Conservation (phyloP, 768 basidiomycete genomes). For the Amylocystis lapponica region DNA sequence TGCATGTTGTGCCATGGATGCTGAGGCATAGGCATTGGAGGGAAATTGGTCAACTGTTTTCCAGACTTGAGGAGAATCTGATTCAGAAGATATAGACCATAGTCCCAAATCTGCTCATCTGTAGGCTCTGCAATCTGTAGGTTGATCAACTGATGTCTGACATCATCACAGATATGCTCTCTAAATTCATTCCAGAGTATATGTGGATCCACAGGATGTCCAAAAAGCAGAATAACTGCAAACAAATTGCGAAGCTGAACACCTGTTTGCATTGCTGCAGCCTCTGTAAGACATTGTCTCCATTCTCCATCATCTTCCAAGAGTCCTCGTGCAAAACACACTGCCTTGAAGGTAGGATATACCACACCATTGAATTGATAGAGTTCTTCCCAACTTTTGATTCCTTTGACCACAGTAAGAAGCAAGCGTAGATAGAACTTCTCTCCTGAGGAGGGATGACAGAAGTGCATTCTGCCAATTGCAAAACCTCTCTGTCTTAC, state of each 20-base stretch:
- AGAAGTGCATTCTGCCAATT: conserved; percentile 37
- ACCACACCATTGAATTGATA: conserved; percentile 19
- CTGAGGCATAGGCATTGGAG: conserved; percentile 27
- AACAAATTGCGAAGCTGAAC: conserved; percentile 31
- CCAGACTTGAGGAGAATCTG: conserved; percentile 19
- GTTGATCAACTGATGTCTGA: conserved; percentile 18
- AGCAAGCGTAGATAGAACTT: conserved; percentile 36
- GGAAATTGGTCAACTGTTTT: conserved; percentile 17
- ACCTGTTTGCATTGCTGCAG: conserved; percentile 33
- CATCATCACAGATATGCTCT: conserved; percentile 36
- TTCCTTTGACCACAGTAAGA: conserved; percentile 33
- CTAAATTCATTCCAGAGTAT: conserved; percentile 35
- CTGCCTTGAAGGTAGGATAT: conserved; percentile 31
- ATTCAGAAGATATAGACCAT: conserved; percentile 37
- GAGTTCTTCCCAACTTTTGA: conserved; percentile 24
- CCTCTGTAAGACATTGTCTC: conserved; percentile 35
- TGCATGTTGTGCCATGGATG: conserved; percentile 20
- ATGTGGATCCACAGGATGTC: conserved; percentile 26
- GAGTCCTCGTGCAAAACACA: conserved; percentile 37
- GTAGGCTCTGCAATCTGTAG: conserved; percentile 16
- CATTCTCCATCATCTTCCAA: conserved; percentile 40
- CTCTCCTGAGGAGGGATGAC: conserved; percentile 31
- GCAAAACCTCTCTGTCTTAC: conserved; percentile 25
- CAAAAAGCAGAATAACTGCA: conserved; percentile 30
- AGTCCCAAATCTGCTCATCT: conserved; percentile 31